Percentiles rank a stretch among this genome's conserved stretches.
Conservation (phyloP, 139 green algal genomes). For the Asterochloris sp. region DNA sequence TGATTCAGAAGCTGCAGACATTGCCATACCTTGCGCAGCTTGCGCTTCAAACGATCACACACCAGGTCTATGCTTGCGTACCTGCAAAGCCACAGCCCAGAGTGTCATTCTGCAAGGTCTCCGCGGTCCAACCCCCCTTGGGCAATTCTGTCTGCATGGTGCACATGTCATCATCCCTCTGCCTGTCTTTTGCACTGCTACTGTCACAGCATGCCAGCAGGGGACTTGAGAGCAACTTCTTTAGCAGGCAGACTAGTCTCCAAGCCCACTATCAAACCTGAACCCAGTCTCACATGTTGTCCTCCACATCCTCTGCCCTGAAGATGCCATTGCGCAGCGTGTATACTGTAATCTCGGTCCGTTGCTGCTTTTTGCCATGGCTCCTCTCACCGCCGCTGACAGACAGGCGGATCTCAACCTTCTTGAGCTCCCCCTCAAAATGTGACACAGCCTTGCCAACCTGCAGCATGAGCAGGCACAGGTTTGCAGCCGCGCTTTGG, state of each 20-base stretch:
- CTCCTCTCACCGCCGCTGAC: slow-evolving; percentile 62
- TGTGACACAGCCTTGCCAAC: slow-evolving; percentile 45
- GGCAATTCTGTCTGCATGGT: background rate
- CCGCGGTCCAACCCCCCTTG: background rate
- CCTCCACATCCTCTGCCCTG: slow-evolving; percentile 57
- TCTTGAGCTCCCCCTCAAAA: slow-evolving; percentile 52
- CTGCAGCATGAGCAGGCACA: slow-evolving; percentile 16
- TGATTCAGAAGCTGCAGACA: background rate
- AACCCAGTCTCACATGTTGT: slow-evolving; percentile 41
- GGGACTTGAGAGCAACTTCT: no score
- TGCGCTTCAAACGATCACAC: slow-evolving; percentile 53
- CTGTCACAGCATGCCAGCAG: no score
- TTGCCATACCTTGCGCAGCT: slow-evolving; percentile 57
- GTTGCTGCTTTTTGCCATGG: slow-evolving; percentile 61
- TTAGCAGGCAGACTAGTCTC: no score
- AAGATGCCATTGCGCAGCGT: slow-evolving; percentile 66
- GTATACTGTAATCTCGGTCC: slow-evolving; percentile 70
- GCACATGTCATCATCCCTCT: background rate
- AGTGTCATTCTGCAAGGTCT: background rate
- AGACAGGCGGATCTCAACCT: slow-evolving; percentile 61
- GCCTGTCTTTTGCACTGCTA: no score
- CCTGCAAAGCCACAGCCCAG: background rate
- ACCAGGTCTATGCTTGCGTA: slow-evolving; percentile 72
- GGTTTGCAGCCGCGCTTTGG: background rate
- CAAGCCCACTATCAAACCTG: no score